phyloP scores from a whole-genome alignment of 768 basidiomycete species.

The Serendipita vermifera region DNA sequence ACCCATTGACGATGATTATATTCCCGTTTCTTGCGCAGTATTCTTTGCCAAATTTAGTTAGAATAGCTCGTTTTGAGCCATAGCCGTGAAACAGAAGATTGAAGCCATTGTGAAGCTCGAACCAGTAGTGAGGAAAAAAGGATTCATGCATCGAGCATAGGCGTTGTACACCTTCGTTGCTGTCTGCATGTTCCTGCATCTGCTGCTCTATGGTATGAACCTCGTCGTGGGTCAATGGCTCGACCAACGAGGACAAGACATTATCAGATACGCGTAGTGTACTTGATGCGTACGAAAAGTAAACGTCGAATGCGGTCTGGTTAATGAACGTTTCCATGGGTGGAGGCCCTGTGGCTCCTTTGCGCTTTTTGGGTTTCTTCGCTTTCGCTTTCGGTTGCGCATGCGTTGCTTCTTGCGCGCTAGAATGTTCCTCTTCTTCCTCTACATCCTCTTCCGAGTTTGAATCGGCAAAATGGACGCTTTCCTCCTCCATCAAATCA shows the following conservation, averaged over 20 bases:
- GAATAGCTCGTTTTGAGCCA: conserved; percentile 67
- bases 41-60: conserved; percentile 61
- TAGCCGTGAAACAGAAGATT: conserved; percentile 80
- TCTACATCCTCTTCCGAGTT: background rate
- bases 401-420: background rate
- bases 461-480: background rate
- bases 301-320: conserved; percentile 70
- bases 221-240: conserved; percentile 57
- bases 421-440: conserved; percentile 6
- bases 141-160: conserved; percentile 23
- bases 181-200: background rate
- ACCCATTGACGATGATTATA: conserved; percentile 67
- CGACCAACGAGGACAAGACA: conserved; percentile 62
- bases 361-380: background rate
- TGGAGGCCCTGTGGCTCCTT: background rate
- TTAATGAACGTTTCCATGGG: conserved; percentile 27
- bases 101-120: conserved; percentile 72
- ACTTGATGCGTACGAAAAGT: conserved; percentile 54
- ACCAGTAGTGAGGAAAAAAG: conserved; percentile 47
- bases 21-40: conserved; percentile 48
- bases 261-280: conserved; percentile 63
- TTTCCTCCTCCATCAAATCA: background rate
- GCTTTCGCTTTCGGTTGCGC: conserved; percentile 7
- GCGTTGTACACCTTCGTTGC: conserved; percentile 23
- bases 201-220: conserved; percentile 22